phyloP scores from a whole-genome alignment of 1,139 yeast genomes.

The Hyphopichia wangnamkhiaoensis region DNA sequence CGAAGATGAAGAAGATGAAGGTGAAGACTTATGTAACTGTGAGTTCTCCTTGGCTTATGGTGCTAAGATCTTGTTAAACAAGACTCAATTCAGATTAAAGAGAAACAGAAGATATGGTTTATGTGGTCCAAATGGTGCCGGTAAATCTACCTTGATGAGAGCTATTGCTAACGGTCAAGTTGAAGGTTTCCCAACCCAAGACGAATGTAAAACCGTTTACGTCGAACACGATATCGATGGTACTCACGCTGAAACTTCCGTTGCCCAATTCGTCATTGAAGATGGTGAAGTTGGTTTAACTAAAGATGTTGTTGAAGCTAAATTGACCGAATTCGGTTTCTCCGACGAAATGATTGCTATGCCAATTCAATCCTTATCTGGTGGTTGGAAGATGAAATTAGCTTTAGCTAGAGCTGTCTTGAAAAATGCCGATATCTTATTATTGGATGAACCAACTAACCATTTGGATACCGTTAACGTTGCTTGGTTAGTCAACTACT shows the following conservation, averaged over 20 bases:
- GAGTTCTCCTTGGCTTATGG: constrained; percentile 99
- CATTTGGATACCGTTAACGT: constrained; percentile 99
- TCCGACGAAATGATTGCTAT: constrained; percentile 84
- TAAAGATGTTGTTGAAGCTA: constrained; percentile 64
- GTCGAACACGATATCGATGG: constrained; percentile 99
- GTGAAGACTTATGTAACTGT: constrained; percentile 99
- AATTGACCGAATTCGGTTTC: constrained; percentile 88
- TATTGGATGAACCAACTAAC: constrained; percentile 99
- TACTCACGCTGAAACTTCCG: constrained; percentile 93
- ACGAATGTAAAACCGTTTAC: constrained; percentile 97
- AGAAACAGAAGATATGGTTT: constrained; percentile 99
- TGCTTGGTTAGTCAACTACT: constrained; percentile 99
- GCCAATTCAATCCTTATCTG: constrained; percentile 96
- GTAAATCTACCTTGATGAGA: constrained; percentile 99
- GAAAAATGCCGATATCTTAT: constrained; percentile 96
- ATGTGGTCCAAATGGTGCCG: constrained; percentile 99
- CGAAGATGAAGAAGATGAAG: constrained; percentile 99
- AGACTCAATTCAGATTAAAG: constrained; percentile 98
- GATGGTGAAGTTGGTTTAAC: constrained; percentile 82
- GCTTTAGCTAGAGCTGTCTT: constrained; percentile 99
- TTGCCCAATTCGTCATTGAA: constrained; percentile 81
- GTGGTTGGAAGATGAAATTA: constrained; percentile 99
- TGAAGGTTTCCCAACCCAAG: constrained; percentile 99
- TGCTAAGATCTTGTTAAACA: constrained; percentile 99
- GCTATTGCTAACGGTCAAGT: constrained; percentile 99